Base-by-base conservation (phyloP, 345 rosid species). In the Leavenworthia alabamica region DNA sequence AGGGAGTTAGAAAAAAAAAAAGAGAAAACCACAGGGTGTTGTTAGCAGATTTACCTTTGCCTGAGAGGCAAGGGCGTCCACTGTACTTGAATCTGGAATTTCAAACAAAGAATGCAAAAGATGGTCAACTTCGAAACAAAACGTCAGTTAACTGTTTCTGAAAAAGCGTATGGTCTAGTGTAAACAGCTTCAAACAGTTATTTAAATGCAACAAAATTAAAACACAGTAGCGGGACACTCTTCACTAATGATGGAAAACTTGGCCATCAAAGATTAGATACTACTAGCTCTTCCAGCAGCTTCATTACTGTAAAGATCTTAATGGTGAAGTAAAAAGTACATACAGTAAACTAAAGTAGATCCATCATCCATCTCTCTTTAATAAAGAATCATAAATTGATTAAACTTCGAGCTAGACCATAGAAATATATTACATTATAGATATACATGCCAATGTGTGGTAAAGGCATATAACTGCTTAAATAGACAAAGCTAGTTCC, bases 21-120 rank as follows among this genome's bases (percentile, higher is more conserved):
- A 41, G 37, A 56, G 28, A n/a, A 14, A 49, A 9, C 56, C 32
- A 48, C 5, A 22, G 3, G 45, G 32, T 59, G 33, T 49, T 40
- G 54, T 48, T 32, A 47, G 52, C 47, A 41, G 32, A 47, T 57
- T 53, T 67, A 90, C 99, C 90, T 82, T 83, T 47, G 74, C 72
- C 64, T 55, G 75, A 57, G 83, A 64, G 60, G 80, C 32, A 55
- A 10, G n/a, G 24, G 47, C 48, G 8, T 64, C 82, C 66, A 61
- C 67, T 71, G 70, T 79, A 66, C 62, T 74, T 46, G 72, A 56
- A 72, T 77, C 90, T 87, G 82, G 56, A 43, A 70, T 61, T 59
- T 63, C 15, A 48, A 39, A 45, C 31, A 59, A 31, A 15, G 16
- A 26, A 44, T 10, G 67, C 66, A 52, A 57, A 71, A 27, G 19